A percentile compares a stretch with the other conserved stretches of the same genome.
Evolutionary conservation across 106 monocot genomes (phyloP).

Genomic region (Acorus calamus): DNA sequence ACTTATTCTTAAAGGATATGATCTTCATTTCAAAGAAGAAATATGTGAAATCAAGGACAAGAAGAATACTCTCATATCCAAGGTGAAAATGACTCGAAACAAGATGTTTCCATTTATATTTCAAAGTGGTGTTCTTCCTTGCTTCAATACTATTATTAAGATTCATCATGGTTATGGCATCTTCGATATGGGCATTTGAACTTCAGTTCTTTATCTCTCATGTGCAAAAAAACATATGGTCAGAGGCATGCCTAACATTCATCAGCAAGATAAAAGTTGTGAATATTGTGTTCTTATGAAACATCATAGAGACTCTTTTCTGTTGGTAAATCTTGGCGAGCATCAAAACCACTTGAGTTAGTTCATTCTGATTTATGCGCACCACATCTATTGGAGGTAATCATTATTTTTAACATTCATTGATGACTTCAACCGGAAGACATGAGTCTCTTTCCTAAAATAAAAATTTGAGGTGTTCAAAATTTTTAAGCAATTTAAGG

Average conservation of each 20-base stretch:
- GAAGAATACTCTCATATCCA: background rate
- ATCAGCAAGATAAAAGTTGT: no score
- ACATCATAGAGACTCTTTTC: no score
- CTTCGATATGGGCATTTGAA: background rate
- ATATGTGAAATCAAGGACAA: slow-evolving; percentile 6
- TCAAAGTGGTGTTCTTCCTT: background rate
- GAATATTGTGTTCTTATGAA: no score
- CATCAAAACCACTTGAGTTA: no score
- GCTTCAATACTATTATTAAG: background rate
- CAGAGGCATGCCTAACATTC: no score
- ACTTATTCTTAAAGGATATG: background rate
- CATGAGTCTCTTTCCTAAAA: no score
- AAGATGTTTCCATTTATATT: slow-evolving; percentile 12
- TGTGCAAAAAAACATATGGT: no score
- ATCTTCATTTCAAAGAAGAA: slow-evolving; percentile 1
- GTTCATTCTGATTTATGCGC: no score
- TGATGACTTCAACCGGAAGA: background rate
- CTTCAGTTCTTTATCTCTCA: no score
- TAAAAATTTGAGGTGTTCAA: no score
- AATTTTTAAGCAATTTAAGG: no score
- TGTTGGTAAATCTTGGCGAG: background rate
- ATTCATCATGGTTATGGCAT: slow-evolving; percentile 12
- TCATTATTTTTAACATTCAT: background rate
- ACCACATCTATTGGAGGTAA: no score
- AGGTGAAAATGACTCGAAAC: slow-evolving; percentile 9